These are phyloP conservation scores for Trapa bicornis DNA, from an alignment of 345 rosid genomes.

Conservation along the genomic window DNA sequence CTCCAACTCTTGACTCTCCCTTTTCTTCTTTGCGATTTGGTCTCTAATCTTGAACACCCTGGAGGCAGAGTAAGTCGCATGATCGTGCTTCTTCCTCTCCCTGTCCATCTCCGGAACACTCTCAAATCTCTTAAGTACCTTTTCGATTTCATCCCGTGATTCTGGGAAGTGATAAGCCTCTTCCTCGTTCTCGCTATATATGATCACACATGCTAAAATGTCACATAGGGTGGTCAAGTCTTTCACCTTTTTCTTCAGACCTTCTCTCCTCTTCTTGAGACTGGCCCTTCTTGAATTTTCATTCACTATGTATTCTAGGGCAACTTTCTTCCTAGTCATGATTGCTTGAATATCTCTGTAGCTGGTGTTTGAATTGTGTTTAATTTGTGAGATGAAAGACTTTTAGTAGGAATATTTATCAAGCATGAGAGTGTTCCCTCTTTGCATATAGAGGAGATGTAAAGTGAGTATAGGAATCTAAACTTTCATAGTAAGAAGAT, in stretches of 20 bases:
- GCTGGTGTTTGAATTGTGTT: not conserved
- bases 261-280: conserved; percentile 30
- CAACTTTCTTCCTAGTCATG: conserved; percentile 43
- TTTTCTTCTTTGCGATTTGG: not conserved
- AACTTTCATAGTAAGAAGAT: too few species aligned
- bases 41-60: not conserved
- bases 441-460: too few species aligned
- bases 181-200: conserved; percentile 22
- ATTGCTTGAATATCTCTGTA: too few species aligned
- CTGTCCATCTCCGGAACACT: not conserved
- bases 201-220: conserved; percentile 17
- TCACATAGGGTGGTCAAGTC: conserved; percentile 33
- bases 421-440: not conserved
- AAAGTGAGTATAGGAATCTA: too few species aligned
- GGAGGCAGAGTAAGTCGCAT: not conserved
- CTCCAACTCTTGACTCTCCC: conserved; percentile 1
- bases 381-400: not conserved
- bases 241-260: conserved; percentile 33
- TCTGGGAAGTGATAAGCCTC: conserved; percentile 32
- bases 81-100: not conserved
- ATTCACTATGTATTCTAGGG: conserved; percentile 26
- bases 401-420: not conserved
- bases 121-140: not conserved
- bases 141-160: conserved; percentile 2
- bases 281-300: conserved; percentile 29